phyloP scores from a whole-genome alignment of 352 stramenopile genomes.

The Globisporangium canariense region DNA sequence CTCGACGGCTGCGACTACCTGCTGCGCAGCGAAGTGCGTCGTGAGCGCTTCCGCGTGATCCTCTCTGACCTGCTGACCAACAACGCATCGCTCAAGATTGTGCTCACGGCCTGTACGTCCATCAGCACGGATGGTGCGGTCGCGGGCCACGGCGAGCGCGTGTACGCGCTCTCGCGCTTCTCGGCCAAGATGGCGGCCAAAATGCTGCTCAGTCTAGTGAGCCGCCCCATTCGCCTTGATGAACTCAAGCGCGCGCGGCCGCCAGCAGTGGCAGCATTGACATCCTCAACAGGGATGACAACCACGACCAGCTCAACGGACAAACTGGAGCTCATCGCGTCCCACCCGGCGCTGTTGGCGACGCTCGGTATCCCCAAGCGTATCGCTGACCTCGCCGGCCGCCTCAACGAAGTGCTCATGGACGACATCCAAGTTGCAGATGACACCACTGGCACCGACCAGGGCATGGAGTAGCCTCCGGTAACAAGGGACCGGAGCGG shows the following conservation, averaged over 20 bases:
- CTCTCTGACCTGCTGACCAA: slow-evolving; percentile 70
- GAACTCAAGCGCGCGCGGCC: slow-evolving; percentile 46
- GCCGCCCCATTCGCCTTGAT: slow-evolving; percentile 62
- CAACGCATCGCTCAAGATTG: slow-evolving; percentile 68
- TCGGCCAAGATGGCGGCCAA: slow-evolving; percentile 67
- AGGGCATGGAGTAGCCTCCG: slow-evolving; percentile 28
- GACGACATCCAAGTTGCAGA: slow-evolving; percentile 55
- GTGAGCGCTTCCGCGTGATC: slow-evolving; percentile 63
- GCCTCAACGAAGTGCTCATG: slow-evolving; percentile 65
- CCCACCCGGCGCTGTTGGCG: slow-evolving; percentile 58
- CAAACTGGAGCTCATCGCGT: slow-evolving; percentile 73
- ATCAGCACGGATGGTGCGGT: slow-evolving; percentile 66
- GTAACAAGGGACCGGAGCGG: too few relatives aligned
- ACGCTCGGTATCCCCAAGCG: slow-evolving; percentile 63
- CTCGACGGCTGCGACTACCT: slow-evolving; percentile 75
- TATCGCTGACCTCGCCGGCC: slow-evolving; percentile 67
- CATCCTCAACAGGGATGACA: background rate
- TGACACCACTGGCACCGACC: background rate
- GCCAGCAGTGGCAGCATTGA: slow-evolving; percentile 8
- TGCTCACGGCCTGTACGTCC: slow-evolving; percentile 55
- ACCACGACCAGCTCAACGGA: slow-evolving; percentile 30
- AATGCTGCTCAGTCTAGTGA: slow-evolving; percentile 75
- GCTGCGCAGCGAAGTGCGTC: slow-evolving; percentile 38
- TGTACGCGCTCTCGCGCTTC: slow-evolving; percentile 68
- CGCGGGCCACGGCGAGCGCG: slow-evolving; percentile 59